phyloP scores from a whole-genome alignment of 2,329 filamentous ascomycete genomes.

The Botrytis aclada region DNA sequence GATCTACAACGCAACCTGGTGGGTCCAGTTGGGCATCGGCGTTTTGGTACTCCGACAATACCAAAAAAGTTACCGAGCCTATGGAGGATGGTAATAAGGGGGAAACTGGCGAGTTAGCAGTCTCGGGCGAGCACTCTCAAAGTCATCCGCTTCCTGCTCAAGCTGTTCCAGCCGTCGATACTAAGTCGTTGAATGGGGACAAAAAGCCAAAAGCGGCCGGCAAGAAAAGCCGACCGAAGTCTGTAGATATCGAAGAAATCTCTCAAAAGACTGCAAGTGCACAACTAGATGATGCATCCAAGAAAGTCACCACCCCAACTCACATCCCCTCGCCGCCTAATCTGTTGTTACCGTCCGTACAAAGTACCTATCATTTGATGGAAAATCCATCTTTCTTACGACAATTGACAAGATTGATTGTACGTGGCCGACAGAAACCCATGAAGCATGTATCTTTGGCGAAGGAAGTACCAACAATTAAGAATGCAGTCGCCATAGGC shows the following conservation, averaged over 20 bases:
- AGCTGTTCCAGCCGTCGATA: constrained; percentile 15
- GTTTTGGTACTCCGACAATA: constrained; percentile 63
- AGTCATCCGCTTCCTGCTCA: constrained; percentile 42
- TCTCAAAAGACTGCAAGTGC: constrained; percentile 19
- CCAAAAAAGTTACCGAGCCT: constrained; percentile 30
- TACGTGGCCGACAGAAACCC: constrained; percentile 54
- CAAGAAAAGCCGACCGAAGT: constrained; percentile 31
- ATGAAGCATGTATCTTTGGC: constrained; percentile 70
- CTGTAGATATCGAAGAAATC: constrained; percentile 28
- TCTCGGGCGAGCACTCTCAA: constrained; percentile 56
- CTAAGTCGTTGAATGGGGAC: constrained; percentile 20
- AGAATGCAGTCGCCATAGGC: constrained; percentile 86
- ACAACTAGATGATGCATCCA: constrained; percentile 22
- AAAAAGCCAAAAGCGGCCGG: constrained; percentile 28
- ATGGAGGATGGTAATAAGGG: constrained; percentile 16
- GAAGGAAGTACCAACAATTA: constrained; percentile 68
- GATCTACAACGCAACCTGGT: constrained; percentile 18
- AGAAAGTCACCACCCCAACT: constrained; percentile 24
- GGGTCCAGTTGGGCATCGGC: constrained; percentile 66
- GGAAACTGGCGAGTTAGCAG: constrained; percentile 48
- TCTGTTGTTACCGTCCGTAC: constrained; percentile 67
- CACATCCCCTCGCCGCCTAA: constrained; percentile 48
- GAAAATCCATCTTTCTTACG: constrained; percentile 69
- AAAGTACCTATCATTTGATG: constrained; percentile 63
- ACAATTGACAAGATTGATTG: constrained; percentile 57